These are phyloP conservation scores for Kwoniella dejecticola DNA, from an alignment of 768 basidiomycete genomes.

Conservation along the genomic window DNA sequence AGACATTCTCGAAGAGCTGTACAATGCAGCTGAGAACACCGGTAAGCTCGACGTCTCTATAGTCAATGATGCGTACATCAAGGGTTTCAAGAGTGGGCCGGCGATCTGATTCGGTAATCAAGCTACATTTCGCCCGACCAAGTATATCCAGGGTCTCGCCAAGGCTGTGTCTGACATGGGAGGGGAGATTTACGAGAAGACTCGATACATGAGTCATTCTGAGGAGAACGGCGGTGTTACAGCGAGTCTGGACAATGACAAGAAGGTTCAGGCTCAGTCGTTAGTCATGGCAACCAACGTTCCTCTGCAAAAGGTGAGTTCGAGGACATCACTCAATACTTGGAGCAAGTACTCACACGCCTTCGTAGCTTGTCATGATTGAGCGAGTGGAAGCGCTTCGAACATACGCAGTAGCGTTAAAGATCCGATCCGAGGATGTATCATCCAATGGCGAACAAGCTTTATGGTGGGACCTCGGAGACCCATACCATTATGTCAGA, in stretches of 20 bases:
- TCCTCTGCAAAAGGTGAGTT: conserved; percentile 30
- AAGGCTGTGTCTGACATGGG: conserved; percentile 24
- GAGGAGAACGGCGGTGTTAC: conserved; percentile 20
- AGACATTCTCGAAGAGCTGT: conserved; percentile 22
- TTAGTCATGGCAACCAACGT: conserved; percentile 37
- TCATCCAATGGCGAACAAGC: conserved; percentile 23
- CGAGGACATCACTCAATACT: neutral
- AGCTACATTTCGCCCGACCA: conserved; percentile 34
- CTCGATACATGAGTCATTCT: conserved; percentile 18
- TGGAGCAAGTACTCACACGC: no score
- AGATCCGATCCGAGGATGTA: conserved; percentile 17
- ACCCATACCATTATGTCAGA: conserved; percentile 35
- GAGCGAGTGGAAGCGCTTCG: conserved; percentile 30
- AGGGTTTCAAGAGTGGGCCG: conserved; percentile 62
- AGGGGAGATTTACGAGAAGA: conserved; percentile 30
- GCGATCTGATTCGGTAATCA: conserved; percentile 32
- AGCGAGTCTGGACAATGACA: conserved; percentile 14
- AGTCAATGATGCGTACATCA: conserved; percentile 73
- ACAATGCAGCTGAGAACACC: conserved; percentile 59
- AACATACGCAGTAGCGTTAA: conserved; percentile 31
- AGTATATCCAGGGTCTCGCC: conserved; percentile 30
- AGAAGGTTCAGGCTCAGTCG: conserved; percentile 11
- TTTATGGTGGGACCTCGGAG: conserved; percentile 33
- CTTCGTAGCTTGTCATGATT: conserved; percentile 28
- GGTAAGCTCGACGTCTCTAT: conserved; percentile 58